phyloP scores from a whole-genome alignment of 2,329 filamentous ascomycete species.

The Eutypa lata region DNA sequence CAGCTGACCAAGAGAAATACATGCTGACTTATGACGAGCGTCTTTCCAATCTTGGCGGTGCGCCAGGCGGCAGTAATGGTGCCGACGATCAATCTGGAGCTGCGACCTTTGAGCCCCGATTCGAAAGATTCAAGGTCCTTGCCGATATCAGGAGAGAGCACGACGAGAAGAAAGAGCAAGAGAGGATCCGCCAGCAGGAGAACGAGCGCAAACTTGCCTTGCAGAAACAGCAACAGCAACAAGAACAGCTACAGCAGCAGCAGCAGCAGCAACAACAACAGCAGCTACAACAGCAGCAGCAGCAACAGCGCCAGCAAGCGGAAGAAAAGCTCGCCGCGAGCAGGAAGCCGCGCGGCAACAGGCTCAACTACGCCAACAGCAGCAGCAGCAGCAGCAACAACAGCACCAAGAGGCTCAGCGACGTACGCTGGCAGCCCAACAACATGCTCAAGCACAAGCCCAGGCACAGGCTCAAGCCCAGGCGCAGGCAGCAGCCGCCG shows the following conservation, averaged over 20 bases:
- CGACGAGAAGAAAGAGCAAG: conserved; percentile 71
- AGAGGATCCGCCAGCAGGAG: conserved; percentile 66
- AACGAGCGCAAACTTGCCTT: conserved; percentile 51
- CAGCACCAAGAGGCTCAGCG: conserved; percentile 10
- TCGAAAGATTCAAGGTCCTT: conserved; percentile 88
- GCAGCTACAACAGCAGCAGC: conserved; percentile 30
- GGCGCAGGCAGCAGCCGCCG: conserved; percentile 26
- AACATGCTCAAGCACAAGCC: conserved; percentile 25
- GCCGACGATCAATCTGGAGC: conserved; percentile 66
- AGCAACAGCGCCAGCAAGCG: conserved; percentile 35
- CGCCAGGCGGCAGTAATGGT: conserved; percentile 55
- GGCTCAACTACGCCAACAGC: conserved; percentile 38
- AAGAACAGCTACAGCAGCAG: conserved; percentile 40
- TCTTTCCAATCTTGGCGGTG: conserved; percentile 57
- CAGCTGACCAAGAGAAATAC: conserved; percentile 83
- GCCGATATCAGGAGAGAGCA: conserved; percentile 79
- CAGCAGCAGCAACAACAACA: conserved; percentile 33
- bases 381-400: conserved; percentile 32
- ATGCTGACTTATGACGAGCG: conserved; percentile 92
- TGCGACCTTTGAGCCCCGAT: conserved; percentile 77
- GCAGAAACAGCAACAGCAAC: conserved; percentile 44
- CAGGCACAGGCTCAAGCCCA: conserved; percentile 25
- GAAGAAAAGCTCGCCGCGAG: no score
- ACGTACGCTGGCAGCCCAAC: no score
- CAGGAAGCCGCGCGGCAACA: conserved; percentile 39